Evolutionary conservation across 805 yeast species (phyloP).

Genomic region (Cyberlindnera euphorbiiphila): DNA sequence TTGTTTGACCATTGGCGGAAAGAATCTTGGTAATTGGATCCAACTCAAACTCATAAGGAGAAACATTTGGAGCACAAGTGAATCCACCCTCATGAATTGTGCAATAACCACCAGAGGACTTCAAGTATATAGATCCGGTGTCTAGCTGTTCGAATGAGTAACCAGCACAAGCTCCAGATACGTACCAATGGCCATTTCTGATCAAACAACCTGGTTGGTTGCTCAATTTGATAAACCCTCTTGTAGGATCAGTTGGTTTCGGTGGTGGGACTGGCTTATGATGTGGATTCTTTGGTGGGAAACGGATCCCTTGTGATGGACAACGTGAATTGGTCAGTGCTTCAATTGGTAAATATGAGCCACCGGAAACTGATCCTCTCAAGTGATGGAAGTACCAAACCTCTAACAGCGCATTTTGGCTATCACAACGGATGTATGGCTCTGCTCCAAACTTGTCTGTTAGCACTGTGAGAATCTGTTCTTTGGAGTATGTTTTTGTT

Average conservation of each 20-base stretch:
- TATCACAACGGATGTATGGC: conserved; percentile 20
- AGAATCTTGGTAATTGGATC: conserved; percentile 8
- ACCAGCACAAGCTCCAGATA: conserved; percentile 79
- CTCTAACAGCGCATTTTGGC: conserved; percentile 13
- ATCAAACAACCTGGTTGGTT: conserved; percentile 72
- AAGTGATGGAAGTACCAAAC: conserved; percentile 47
- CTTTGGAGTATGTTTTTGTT: conserved; percentile 11
- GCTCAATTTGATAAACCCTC: conserved; percentile 47
- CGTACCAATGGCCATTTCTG: conserved; percentile 81
- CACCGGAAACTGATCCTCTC: conserved; percentile 65
- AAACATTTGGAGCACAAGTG: conserved; percentile 51
- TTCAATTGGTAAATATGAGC: conserved; percentile 61
- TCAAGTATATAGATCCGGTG: conserved; percentile 54
- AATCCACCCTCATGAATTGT: conserved; percentile 36
- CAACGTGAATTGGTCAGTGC: conserved; percentile 55
- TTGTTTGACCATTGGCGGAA: conserved; percentile 11
- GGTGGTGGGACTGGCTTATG: conserved; percentile 18
- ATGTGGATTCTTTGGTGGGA: conserved; percentile 41
- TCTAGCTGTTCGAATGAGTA: conserved; percentile 39
- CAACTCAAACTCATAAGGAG: conserved; percentile 32
- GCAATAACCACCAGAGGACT: conserved; percentile 72
- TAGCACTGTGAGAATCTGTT: conserved; percentile 10
- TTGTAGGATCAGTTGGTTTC: conserved; percentile 29
- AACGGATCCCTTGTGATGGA: conserved; percentile 65
- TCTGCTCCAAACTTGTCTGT: conserved; percentile 11